These are phyloP conservation scores for Dothideomycetes sp. DNA, from an alignment of 2,329 filamentous ascomycete genomes.

Conservation along the genomic window DNA sequence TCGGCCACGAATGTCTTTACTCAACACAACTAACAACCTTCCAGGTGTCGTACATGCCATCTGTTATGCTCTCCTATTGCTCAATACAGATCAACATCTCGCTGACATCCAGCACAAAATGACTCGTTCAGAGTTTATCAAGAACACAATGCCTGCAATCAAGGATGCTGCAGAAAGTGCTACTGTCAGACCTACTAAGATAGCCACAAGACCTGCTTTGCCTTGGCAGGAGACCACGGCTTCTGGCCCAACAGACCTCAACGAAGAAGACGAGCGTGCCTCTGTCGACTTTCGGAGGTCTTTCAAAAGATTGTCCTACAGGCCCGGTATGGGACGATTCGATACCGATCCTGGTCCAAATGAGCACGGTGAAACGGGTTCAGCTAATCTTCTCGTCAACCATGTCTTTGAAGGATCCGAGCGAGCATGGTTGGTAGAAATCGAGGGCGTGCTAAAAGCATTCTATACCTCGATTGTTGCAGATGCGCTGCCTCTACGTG, in stretches of 20 bases:
- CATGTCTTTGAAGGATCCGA: slow-evolving; percentile 64
- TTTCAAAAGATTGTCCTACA: slow-evolving; percentile 35
- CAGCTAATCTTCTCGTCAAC: slow-evolving; percentile 69
- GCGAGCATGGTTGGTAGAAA: slow-evolving; percentile 76
- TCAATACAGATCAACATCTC: slow-evolving; percentile 92
- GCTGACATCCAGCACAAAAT: slow-evolving; percentile 95
- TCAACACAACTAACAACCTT: background rate
- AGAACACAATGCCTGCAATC: slow-evolving; percentile 91
- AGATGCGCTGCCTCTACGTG: slow-evolving; percentile 77
- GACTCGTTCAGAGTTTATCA: slow-evolving; percentile 89
- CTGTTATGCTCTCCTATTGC: slow-evolving; percentile 86
- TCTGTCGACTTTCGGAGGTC: slow-evolving; percentile 29
- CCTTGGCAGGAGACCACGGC: slow-evolving; percentile 25
- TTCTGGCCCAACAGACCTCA: slow-evolving; percentile 5
- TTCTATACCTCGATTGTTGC: slow-evolving; percentile 86
- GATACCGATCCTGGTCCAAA: slow-evolving; percentile 17
- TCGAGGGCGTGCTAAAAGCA: slow-evolving; percentile 84
- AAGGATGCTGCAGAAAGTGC: slow-evolving; percentile 52
- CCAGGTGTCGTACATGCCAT: slow-evolving; percentile 92
- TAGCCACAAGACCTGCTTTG: slow-evolving; percentile 19
- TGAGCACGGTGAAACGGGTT: slow-evolving; percentile 32
- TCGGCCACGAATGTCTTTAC: background rate
- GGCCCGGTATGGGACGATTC: slow-evolving; percentile 28
- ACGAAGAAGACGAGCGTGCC: slow-evolving; percentile 22
- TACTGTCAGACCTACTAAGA: slow-evolving; percentile 19